Percentiles rank a stretch among this genome's conserved stretches.
phyloP scores from a whole-genome alignment of 2,329 filamentous ascomycete genomes.

The Setomelanomma holmii region DNA sequence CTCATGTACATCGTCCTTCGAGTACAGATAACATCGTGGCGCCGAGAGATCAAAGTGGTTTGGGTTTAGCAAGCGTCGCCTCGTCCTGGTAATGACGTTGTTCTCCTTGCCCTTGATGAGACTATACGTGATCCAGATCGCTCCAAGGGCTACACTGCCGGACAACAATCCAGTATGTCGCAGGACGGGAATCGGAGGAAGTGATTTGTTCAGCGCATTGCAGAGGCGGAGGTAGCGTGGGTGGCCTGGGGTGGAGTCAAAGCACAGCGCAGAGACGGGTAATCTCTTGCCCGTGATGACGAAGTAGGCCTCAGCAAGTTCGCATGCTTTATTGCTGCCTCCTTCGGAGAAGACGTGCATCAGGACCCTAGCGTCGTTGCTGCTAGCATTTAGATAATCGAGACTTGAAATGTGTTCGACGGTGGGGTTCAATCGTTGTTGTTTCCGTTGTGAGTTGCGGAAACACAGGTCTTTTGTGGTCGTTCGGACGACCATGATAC shows the following conservation, averaged over 20 bases:
- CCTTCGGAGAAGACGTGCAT: constrained; percentile 41
- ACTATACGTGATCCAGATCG: constrained; percentile 25
- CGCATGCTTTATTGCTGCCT: constrained; percentile 36
- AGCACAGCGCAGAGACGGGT: constrained; percentile 24
- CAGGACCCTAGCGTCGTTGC: constrained; percentile 17
- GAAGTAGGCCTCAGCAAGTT: constrained; percentile 30
- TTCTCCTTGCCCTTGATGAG: constrained; percentile 27
- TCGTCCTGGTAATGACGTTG: constrained; percentile 27
- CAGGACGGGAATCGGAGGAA: constrained; percentile 27
- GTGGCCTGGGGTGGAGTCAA: constrained; percentile 39
- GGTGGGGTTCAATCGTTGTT: constrained; percentile 25
- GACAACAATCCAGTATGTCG: constrained; percentile 19
- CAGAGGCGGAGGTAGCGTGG: constrained; percentile 31
- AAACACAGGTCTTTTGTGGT: constrained; percentile 33
- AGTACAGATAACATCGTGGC: constrained; percentile 63
- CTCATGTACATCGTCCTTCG: constrained; percentile 62
- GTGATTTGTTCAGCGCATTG: constrained; percentile 28
- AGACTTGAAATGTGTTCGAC: constrained; percentile 21
- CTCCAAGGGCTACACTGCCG: constrained; percentile 18
- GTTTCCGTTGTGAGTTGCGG: constrained; percentile 25
- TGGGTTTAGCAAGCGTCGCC: constrained; percentile 20
- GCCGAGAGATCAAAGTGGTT: constrained; percentile 31
- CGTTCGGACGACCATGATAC: constrained; percentile 36
- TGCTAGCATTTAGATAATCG: constrained; percentile 1
- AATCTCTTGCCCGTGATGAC: constrained; percentile 20